Evolutionary conservation across 306 rosid genomes (phyloP), one percentile per base, ranked within the genome.

Genomic region (Ormosia semicastrata): DNA sequence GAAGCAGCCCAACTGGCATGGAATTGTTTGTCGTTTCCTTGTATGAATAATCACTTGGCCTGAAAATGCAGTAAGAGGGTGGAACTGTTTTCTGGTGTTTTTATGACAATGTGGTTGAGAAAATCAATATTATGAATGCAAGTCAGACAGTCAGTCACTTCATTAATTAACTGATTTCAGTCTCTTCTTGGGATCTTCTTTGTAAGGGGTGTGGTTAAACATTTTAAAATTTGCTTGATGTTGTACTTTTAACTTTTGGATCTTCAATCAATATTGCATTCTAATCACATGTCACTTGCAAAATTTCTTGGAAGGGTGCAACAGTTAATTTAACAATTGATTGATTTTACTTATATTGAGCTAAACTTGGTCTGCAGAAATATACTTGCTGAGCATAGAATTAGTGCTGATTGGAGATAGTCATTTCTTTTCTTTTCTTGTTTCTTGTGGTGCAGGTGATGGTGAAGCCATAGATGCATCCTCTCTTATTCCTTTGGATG

Each of bases 401-500:
- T n/a, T 46, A 76, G 36, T 80, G 58, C 67, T 81, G 58, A 76
- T 15, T 17, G 40, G 67, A 36, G 81, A 60, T 52, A 9, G 9
- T 2, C 68, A 73, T 78, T 40, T 50, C 37, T 70, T 73, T 40
- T 34, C 32, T 32, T 70, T 44, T 24, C 56, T 8, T 44, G 66
- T 68, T 56, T 66, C 62, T 32, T 71, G 18, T 81, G 34, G 60
- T 78, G 50, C 91, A 96, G 99, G 91, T 72, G 98, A 93, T 71
- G 87, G 76, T 30, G 97, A 92, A 58, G 76, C 40, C 50, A 65
- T 77, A 0, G 98, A 89, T 73, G 97, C 91, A 74, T 93, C 98
- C 43, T 94, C 98, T 69, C 85, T 66, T 67, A 96, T 96, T 89
- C 98, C 99, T 37, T 88, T 96, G 91, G 99, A 96, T 67, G 99